phyloP scores from a whole-genome alignment of 345 rosid genomes.

The Sisymbrium irio region DNA sequence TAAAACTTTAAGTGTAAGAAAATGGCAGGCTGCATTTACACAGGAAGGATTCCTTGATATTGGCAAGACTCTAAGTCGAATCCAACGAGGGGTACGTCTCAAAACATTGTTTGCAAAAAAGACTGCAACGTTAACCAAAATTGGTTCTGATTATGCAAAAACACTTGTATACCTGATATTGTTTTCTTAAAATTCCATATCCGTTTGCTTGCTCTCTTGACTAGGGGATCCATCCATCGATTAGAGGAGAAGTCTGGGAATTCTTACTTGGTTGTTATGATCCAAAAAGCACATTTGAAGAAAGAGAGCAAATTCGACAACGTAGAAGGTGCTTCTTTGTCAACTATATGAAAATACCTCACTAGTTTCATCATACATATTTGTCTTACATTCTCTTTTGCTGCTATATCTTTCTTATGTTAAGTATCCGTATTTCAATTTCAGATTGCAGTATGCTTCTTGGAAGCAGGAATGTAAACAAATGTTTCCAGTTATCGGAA shows the following conservation, averaged over 20 bases:
- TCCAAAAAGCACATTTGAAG: slow-evolving; percentile 83
- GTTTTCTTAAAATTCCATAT: not conserved
- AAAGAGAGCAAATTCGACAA: slow-evolving; percentile 74
- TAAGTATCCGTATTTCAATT: not conserved
- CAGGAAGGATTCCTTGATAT: slow-evolving; percentile 74
- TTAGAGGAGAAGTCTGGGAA: slow-evolving; percentile 99
- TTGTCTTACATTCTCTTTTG: not conserved
- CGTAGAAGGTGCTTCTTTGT: slow-evolving; percentile 61
- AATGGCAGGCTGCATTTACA: slow-evolving; percentile 92
- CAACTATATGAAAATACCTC: not conserved
- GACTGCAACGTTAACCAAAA: not conserved
- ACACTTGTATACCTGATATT: not conserved
- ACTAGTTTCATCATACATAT: not conserved
- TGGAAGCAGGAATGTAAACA: slow-evolving; percentile 81
- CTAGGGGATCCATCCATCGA: slow-evolving; percentile 94
- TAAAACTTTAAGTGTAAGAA: slow-evolving; percentile 93
- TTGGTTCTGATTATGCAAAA: not conserved
- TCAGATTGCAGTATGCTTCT: slow-evolving; percentile 65
- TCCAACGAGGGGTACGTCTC: slow-evolving; percentile 69
- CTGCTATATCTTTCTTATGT: not conserved
- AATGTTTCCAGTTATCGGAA: slow-evolving; percentile 81
- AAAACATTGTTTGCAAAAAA: not conserved
- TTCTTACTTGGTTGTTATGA: slow-evolving; percentile 93
- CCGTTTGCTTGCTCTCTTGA: slow-evolving; percentile 11
- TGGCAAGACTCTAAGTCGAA: slow-evolving; percentile 74